Evolutionary conservation across 2,329 filamentous ascomycete species (phyloP).

Genomic region (Cladosporium sp.): DNA sequence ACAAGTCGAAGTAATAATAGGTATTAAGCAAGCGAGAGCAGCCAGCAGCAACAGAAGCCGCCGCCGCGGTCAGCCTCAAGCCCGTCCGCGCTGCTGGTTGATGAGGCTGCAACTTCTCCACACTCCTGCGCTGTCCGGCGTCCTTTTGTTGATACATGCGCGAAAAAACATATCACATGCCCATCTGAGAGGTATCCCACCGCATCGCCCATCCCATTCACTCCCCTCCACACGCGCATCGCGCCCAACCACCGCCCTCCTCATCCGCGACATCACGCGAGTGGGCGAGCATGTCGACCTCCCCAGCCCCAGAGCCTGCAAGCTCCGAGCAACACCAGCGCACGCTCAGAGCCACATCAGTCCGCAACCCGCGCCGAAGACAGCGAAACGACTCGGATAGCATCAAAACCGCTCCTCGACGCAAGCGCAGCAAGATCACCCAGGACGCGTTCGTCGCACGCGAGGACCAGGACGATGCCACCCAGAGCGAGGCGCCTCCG

Average conservation of each 20-base stretch:
- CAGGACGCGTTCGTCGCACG: conserved; percentile 36
- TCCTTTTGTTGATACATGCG: conserved; percentile 12
- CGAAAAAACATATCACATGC: conserved; percentile 11
- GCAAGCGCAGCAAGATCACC: conserved; percentile 46
- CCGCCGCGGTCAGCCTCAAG: too few relatives aligned
- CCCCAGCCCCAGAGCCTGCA: conserved; percentile 7
- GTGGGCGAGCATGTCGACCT: conserved; percentile 14
- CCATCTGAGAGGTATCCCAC: background rate
- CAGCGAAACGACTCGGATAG: conserved; percentile 42
- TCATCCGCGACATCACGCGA: conserved; percentile 4
- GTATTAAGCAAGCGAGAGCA: background rate
- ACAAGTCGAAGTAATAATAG: too few relatives aligned
- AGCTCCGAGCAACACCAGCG: conserved; percentile 21
- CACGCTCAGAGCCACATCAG: conserved; percentile 16
- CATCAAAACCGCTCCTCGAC: conserved; percentile 36
- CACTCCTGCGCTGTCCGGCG: conserved; percentile 6
- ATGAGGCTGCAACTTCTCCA: too few relatives aligned
- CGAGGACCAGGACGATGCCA: conserved; percentile 16
- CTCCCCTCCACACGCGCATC: background rate
- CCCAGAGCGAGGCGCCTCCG: conserved; percentile 2
- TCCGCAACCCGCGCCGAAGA: conserved; percentile 43
- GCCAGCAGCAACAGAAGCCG: background rate
- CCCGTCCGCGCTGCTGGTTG: too few relatives aligned
- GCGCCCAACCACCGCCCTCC: background rate
- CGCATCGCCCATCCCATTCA: background rate